Base-by-base conservation (phyloP, 1,284 basidiomycete genomes). In the Papiliotrema terrestris region DNA sequence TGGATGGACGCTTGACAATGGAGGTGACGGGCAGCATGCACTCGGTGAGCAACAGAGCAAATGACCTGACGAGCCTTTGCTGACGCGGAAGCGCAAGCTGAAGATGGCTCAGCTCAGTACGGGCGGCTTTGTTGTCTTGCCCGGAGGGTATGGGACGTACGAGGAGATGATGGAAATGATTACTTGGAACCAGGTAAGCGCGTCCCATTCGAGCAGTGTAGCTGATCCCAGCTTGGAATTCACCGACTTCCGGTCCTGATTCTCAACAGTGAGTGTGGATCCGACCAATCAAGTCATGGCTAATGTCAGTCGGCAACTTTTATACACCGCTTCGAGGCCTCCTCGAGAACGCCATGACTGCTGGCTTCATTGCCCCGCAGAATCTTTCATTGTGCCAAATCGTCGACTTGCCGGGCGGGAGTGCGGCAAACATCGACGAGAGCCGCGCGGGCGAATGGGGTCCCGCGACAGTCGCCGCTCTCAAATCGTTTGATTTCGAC, bases 101-200 rank as follows among this genome's bases (percentile, higher is more conserved):
- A 84, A 86, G 67, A 95, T 96, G 91, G 90, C 91, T 0, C 82
- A 81, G 59, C 80, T 87, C 20, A 83, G 83, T 0, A 75, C 78
- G 15, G 81, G 83, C 29, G 91, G 85, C 0, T 97, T 97, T 67
- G 79, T 96, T 48, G 88, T 86, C 17, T 80, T 96, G 13, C 92
- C 93, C 5, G 93, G 93, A 36, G 93, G 93, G 0, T 94, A 84
- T 68, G 92, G 92, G 17, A 95, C 91, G 0, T 91, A 90, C 62
- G 93, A 96, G 73, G 93, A 96, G 81, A 88, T 92, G 23, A 76
- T 96, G 48, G 93, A 96, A 76, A 92, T 90, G 61, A 83, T 87
- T 39, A 94, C 92, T 2, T 97, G 93, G 93, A 76, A 76, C 58
- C 75, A 77, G 55, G 66, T 64, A 45, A 44, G 56, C 15, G 26